Base-by-base conservation (phyloP, 805 yeast genomes). In the Kodamaea neixiangensis region DNA sequence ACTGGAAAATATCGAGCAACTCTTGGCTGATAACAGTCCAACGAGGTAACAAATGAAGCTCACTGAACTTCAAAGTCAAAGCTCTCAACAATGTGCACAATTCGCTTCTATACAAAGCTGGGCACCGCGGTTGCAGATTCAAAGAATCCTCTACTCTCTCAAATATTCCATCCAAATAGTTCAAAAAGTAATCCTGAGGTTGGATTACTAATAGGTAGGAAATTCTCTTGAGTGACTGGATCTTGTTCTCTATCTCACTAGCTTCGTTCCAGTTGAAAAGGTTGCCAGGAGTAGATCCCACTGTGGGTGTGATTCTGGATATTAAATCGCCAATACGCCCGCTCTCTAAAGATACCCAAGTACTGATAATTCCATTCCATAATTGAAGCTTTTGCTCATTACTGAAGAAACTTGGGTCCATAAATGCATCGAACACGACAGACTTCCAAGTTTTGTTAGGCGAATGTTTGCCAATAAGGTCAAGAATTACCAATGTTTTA, bases 1-100 rank as follows among this genome's bases (percentile, higher is more conserved):
- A 62, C 17, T 68, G 66, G 52, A 89, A 82, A 5, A 79, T 70
- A 2, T 68, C 65, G 48, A 82, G 83, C 50, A 93, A 65, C 49
- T 82, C 81, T 33, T 86, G 84, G 33, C 82, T 77, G 10, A 91
- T 75, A 33, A 80, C 62, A 1, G 85, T 77, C 96, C 97, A 91
- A 49, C 82, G 71, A 9, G 88, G 81, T 9, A 79, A 69, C 44
- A 92, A 71, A 60, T 87, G 91, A 15, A 81, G 67, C 41, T 81
- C 83, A 19, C 84, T 79, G 53, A 84, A 86, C 53, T 78, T 80
- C 55, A 90, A 61, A 1, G 86, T 65, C 9, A 91, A 66, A 0
- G 84, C 86, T 48, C 98, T 75, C 39, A 93, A 60, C 22, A 89
- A 68, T 7, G 80, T 59, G 57, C 82, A 80, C 1, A 84, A 69